Conservation (phyloP, 2,329 filamentous ascomycete genomes). For the Mariannaea sp. region DNA sequence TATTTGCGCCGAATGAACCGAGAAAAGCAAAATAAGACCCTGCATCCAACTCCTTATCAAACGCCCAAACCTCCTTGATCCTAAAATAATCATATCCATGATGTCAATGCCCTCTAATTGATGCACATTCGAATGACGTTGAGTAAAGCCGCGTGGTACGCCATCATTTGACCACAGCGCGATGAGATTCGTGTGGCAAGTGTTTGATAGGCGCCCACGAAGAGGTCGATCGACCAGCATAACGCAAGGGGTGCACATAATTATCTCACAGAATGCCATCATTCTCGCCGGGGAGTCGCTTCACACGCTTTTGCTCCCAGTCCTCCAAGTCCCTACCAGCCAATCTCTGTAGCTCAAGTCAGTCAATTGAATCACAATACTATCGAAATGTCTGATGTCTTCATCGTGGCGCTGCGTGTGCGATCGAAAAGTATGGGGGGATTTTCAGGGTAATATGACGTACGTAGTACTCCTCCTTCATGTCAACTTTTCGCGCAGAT, state of each 20-base stretch:
- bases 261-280: slow-evolving; percentile 75
- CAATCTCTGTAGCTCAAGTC: slow-evolving; percentile 36
- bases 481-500: slow-evolving; percentile 71
- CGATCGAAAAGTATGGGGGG: too few species aligned
- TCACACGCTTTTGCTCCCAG: slow-evolving; percentile 96
- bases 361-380: slow-evolving; percentile 10
- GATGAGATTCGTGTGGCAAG: background rate
- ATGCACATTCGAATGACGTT: background rate
- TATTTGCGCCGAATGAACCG: slow-evolving; percentile 1
- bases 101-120: slow-evolving; percentile 7
- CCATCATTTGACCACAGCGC: background rate
- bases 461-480: slow-evolving; percentile 87
- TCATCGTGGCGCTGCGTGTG: too few species aligned
- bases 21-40: background rate
- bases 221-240: slow-evolving; percentile 8
- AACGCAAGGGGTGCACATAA: slow-evolving; percentile 12
- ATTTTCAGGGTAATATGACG: too few species aligned
- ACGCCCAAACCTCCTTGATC: background rate
- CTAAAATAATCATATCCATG: background rate
- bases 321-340: slow-evolving; percentile 88
- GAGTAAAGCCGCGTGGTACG: slow-evolving; percentile 2
- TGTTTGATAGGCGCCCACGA: slow-evolving; percentile 3
- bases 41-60: background rate
- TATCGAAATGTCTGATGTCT: background rate
- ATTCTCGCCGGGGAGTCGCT: slow-evolving; percentile 85